A percentile compares a stretch with the other conserved stretches of the same genome.
These are phyloP conservation scores for Pezicula neosporulosa DNA, from an alignment of 2,329 filamentous ascomycete genomes.

Conservation along the genomic window DNA sequence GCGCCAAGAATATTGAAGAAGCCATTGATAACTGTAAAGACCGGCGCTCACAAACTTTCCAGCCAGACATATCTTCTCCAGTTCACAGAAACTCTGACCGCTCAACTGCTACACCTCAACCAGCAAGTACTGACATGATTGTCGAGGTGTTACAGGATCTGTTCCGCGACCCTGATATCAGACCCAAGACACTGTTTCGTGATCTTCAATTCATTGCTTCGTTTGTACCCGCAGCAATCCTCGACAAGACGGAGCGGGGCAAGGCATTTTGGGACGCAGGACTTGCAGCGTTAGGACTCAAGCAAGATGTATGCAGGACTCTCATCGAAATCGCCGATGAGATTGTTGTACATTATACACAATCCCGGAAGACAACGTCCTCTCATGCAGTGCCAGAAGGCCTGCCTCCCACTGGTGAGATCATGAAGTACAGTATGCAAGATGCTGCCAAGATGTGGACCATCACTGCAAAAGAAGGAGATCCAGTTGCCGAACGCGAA, in stretches of 20 bases:
- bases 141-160: constrained; percentile 64
- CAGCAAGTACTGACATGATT: constrained; percentile 45
- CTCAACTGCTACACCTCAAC: constrained; percentile 41
- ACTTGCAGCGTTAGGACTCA: constrained; percentile 82
- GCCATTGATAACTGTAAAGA: constrained; percentile 69
- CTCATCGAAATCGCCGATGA: constrained; percentile 63
- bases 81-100: constrained; percentile 73
- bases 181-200: constrained; percentile 78
- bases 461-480: constrained; percentile 90
- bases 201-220: constrained; percentile 74
- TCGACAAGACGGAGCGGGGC: constrained; percentile 60
- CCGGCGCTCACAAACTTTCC: constrained; percentile 57
- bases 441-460: constrained; percentile 89
- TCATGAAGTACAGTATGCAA: constrained; percentile 65
- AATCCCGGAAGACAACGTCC: constrained; percentile 46
- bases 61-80: constrained; percentile 58
- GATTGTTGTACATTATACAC: constrained; percentile 65
- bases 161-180: constrained; percentile 63
- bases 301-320: constrained; percentile 81
- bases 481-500: constrained; percentile 85
- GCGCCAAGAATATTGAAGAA: constrained; percentile 54
- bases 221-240: constrained; percentile 56
- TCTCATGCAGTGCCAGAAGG: constrained; percentile 5
- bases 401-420: constrained; percentile 26
- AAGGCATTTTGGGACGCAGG: constrained; percentile 84